Base-by-base conservation (phyloP, 2,329 filamentous ascomycete species). In the Calycina herbarum region DNA sequence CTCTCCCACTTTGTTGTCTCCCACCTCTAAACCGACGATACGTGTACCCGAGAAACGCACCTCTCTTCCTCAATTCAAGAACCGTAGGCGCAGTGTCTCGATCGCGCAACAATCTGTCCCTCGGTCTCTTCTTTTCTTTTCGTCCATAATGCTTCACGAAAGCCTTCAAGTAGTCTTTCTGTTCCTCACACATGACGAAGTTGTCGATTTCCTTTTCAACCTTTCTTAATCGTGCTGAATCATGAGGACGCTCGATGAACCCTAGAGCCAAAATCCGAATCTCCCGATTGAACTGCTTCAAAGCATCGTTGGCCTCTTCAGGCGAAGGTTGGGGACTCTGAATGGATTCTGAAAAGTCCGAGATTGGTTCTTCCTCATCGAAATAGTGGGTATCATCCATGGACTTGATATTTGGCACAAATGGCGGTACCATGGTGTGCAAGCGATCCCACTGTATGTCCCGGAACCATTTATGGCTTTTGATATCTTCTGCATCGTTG, bases 401-500 rank as follows among this genome's bases (percentile, higher is more conserved):
- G 35, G 82, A 81, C 48, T 82, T 82, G 29, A 97, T 88, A 10
- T 87, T 83, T 0, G 94, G 94, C 0, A 96, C 81, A 73, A 96
- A 94, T 0, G 94, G 94, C 0, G 94, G 94, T 8, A 81, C 81
- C 64, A 86, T 84, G 40, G 84, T 78, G 73, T 95, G 90, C 17
- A 97, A 78, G 0, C 85, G 85, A 15, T 90, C 86, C 95, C 93
- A 98, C 0, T 86, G 85, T 17, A 96, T 86, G 60, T 87, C 86
- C 64, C 83, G 84, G 80, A 98, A 98, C 85, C 94, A 98, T 11
- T 87, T 86, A 78, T 98, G 95, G 3, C 83, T 79, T 76, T 96
- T 97, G 81, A 98, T 96, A 64, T 97, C 93, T 69, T 91, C 87
- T 1, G 92, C 94, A 73, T 96, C 94, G 67, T 95, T 85, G 0